Evolutionary conservation across 1,284 basidiomycete genomes (phyloP).

Genomic region (Athelia psychrophila): DNA sequence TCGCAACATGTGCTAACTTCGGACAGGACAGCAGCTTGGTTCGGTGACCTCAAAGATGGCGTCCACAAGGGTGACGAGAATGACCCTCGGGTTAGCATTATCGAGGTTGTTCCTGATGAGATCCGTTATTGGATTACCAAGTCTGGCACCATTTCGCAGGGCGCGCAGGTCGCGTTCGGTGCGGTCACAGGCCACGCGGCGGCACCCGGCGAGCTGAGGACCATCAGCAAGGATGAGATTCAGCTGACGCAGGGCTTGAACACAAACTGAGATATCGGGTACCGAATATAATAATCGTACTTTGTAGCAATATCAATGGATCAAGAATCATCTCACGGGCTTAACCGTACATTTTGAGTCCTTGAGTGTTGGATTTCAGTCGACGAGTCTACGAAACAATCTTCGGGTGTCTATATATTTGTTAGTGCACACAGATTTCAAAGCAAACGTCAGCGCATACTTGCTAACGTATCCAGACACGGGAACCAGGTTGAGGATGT

Average conservation of each 20-base stretch:
- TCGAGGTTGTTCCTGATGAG: slow-evolving; percentile 81
- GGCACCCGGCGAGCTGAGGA: slow-evolving; percentile 62
- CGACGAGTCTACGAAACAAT: too few relatives aligned
- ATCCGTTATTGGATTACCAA: slow-evolving; percentile 71
- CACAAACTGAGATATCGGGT: slow-evolving; percentile 24
- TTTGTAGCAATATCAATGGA: too few relatives aligned
- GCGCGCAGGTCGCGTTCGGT: neutral
- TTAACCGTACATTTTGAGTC: too few relatives aligned
- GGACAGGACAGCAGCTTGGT: slow-evolving; percentile 70
- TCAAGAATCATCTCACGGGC: too few relatives aligned
- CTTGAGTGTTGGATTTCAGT: too few relatives aligned
- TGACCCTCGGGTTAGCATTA: slow-evolving; percentile 80
- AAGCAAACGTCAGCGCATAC: too few relatives aligned
- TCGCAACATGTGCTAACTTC: neutral
- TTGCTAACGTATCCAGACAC: too few relatives aligned
- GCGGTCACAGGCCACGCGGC: slow-evolving; percentile 56
- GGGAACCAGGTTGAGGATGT: too few relatives aligned
- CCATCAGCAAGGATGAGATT: slow-evolving; percentile 55
- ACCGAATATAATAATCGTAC: neutral
- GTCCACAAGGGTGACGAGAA: slow-evolving; percentile 78
- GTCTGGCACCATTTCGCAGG: neutral
- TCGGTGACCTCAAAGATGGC: slow-evolving; percentile 87
- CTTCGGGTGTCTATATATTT: too few relatives aligned
- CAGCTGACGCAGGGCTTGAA: slow-evolving; percentile 38
- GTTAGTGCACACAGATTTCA: too few relatives aligned